Conservation (phyloP, 306 rosid genomes). For the Senna tora region DNA sequence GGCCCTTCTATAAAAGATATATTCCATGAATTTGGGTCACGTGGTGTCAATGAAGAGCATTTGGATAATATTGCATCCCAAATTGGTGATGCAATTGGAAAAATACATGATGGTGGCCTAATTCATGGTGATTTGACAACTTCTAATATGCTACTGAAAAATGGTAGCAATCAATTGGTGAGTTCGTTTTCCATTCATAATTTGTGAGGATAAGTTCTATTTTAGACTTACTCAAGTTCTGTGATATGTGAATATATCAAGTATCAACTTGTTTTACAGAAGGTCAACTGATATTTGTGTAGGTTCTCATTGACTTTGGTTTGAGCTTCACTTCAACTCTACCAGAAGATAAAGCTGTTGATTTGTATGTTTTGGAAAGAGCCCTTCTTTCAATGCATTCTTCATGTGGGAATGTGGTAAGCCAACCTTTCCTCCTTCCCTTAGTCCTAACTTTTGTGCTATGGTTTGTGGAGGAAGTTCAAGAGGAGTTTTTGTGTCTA, state of each 20-base stretch:
- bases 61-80: constrained; percentile 65
- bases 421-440: constrained; percentile 30
- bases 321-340: constrained; percentile 88
- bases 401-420: constrained; percentile 88
- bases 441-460: not conserved
- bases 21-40: constrained; percentile 66
- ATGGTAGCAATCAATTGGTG: constrained; percentile 65
- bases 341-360: constrained; percentile 92
- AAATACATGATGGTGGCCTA: constrained; percentile 85
- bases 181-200: constrained; percentile 35
- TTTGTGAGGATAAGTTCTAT: constrained; percentile 13
- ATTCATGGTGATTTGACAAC: constrained; percentile 90
- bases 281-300: constrained; percentile 31
- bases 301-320: constrained; percentile 91
- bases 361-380: constrained; percentile 89
- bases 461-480: not conserved
- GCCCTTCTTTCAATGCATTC: constrained; percentile 93
- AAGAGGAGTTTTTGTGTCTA: not conserved
- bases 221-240: not conserved
- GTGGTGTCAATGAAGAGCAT: constrained; percentile 45
- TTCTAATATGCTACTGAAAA: constrained; percentile 78
- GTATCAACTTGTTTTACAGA: constrained; percentile 31
- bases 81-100: constrained; percentile 80
- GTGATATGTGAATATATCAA: constrained; percentile 23
- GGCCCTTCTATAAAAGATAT: constrained; percentile 82